Evolutionary conservation across 208 protist genomes (phyloP), one percentile per base, ranked within the genome.

Genomic region (Leishmania guyanensis): DNA sequence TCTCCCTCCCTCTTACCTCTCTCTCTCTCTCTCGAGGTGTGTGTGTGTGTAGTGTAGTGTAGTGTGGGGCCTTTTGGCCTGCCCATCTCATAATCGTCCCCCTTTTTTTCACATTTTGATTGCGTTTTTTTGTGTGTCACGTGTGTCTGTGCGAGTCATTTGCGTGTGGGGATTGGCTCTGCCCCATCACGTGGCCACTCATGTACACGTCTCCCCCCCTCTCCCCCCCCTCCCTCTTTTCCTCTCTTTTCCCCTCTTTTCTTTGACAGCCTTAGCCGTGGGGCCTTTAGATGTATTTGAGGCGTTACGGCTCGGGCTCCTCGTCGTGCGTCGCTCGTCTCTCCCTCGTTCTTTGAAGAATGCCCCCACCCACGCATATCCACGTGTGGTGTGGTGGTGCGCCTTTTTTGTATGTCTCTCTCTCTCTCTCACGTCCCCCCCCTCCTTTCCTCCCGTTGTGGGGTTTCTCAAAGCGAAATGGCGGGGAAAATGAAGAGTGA

Each of bases 141-240:
- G n/a, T 20, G 26, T 84, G 8, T 81, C 29, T 56, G 43, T n/a
- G 51, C 60, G 20, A 56, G 33, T 54, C 39, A 78, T 70, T 83
- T 56, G 5, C 50, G 36, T 56, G 51, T 80, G 22, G 60, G 65
- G 75, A 0, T 46, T 80, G 51, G 56, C 81, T 36, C 78, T 77
- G 29, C 62, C 8, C 12, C 4, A 39, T 64, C 58, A 5, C 29
- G 46, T 85, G 71, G 73, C 72, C 54, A 20, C 9, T 29, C 72
- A 5, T n/a, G 68, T 29, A 46, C 68, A 26, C 26, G 36, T 48
- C 66, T 16, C n/a, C 36, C 39, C 20, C 5, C 39, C 16, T 3
- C 65, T 14, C 29, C 29, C n/a, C 48, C 66, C 8, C 69, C 16
- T 75, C 20, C 69, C 58, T 43, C 6, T 80, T 26, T 73, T 68